Evolutionary conservation across 331 rosid species (phyloP), one percentile per base, ranked within the genome.

Genomic region (Spiraea crenata): DNA sequence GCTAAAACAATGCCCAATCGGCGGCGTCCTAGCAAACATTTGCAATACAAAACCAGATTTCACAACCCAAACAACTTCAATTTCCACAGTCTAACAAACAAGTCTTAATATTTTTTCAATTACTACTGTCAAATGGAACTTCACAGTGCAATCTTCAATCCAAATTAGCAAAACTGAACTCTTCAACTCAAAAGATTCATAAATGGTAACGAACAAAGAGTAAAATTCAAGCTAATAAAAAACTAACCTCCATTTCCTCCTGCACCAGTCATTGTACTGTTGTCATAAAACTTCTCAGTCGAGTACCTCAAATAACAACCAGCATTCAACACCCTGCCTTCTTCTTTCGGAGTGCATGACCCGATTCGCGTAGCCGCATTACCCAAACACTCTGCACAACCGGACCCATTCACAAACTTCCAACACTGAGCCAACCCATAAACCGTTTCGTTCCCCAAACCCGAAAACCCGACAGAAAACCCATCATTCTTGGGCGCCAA

Each of bases 351-450:
- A 7, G 70, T 20, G 72, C 97, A 91, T 0, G 85, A 56, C 39
- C 57, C 61, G 60, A 87, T 83, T 61, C 70, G 69, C 16, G 25
- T 7, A 34, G 69, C 86, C 11, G 96, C 79, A 52, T 81, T 77
- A 12, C 39, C 79, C 79, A 89, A 89, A 69, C 96, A 89, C 5
- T 67, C 39, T 38, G 50, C 38, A 14, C 96, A 92, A 5, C 42
- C 71, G 47, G 73, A 44, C 1, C 81, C 89, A 44, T 42, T 85
- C 7, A 87, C 88, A 65, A 74, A 57, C 48, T 80, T 74, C 97
- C 97, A 91, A 57, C 97, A 91, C 82, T 89, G 96, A 74, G 86
- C 97, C 92, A 89, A 84, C 34, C 97, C 93, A 75, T 73, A 82
- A 60, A 91, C 96, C 5, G 67, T 70, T 1, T 77, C 79, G 69